These are phyloP conservation scores for Chaetomium globosum DNA, from an alignment of 2,329 filamentous ascomycete genomes.

Conservation along the genomic window DNA sequence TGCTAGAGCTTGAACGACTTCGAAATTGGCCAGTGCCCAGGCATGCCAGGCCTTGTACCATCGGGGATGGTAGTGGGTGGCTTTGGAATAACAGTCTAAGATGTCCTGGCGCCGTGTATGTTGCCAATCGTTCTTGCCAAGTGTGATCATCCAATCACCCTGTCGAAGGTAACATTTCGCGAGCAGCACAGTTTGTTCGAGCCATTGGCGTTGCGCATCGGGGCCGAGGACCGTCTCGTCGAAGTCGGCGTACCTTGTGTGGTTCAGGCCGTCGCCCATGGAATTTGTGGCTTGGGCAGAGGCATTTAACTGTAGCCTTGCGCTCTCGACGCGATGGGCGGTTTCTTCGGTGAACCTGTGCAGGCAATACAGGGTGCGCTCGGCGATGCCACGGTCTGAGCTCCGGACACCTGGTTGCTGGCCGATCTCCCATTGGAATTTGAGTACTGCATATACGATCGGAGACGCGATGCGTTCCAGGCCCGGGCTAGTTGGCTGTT, in stretches of 20 bases:
- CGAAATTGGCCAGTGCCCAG: conserved; percentile 97
- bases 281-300: conserved; percentile 52
- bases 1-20: conserved; percentile 85
- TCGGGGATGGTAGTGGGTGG: conserved; percentile 88
- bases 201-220: conserved; percentile 56
- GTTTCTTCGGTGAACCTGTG: conserved; percentile 64
- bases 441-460: conserved; percentile 94
- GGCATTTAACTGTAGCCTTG: conserved; percentile 51
- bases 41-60: conserved; percentile 99
- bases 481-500: conserved; percentile 42
- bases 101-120: conserved; percentile 85
- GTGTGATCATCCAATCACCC: conserved; percentile 89
- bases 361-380: conserved; percentile 61
- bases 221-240: conserved; percentile 54
- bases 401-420: conserved; percentile 56
- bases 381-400: conserved; percentile 48
- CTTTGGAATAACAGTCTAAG: conserved; percentile 84
- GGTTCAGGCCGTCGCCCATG: conserved; percentile 41
- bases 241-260: conserved; percentile 54
- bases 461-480: conserved; percentile 65
- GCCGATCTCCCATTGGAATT: conserved; percentile 91
- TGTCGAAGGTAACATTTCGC: conserved; percentile 96
- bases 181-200: conserved; percentile 70
- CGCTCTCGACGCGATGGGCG: conserved; percentile 57
- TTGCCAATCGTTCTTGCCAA: conserved; percentile 88